Percentiles rank a stretch among this genome's conserved stretches.
Evolutionary conservation across 116 monocot species (phyloP).

Genomic region (Papilionanthe hybrid): DNA sequence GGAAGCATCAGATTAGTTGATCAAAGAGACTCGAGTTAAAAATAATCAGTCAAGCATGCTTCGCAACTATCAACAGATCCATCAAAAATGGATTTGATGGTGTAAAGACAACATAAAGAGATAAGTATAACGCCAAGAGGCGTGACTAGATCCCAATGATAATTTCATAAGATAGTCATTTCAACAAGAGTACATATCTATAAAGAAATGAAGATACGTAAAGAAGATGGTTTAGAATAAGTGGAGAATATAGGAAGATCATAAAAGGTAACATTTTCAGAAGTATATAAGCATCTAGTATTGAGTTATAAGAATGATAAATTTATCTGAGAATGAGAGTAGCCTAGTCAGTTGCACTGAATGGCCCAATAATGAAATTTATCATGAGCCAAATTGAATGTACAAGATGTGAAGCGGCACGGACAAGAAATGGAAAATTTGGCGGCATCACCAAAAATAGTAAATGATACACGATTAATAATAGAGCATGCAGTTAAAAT

Average conservation of each 20-base stretch:
- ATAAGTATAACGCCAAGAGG: no score
- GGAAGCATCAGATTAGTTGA: neutral
- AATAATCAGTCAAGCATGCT: neutral
- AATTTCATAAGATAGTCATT: neutral
- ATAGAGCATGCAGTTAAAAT: neutral
- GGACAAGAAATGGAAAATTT: neutral
- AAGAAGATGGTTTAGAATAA: no score
- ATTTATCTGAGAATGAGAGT: neutral
- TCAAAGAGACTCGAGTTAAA: neutral
- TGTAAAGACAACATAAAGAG: neutral
- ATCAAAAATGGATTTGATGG: neutral
- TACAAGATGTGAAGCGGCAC: neutral
- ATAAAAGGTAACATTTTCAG: neutral
- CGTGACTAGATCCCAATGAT: neutral
- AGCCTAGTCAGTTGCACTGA: neutral
- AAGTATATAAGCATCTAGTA: neutral
- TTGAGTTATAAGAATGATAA: neutral
- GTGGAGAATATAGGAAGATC: no score
- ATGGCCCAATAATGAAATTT: neutral
- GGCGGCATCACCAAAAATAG: neutral
- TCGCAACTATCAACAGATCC: neutral
- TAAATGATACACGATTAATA: neutral
- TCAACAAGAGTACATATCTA: neutral
- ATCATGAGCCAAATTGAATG: neutral
- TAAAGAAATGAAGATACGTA: no score